These are phyloP conservation scores for Kokia cookei DNA, from an alignment of 441 rosid species.

Conservation along the genomic window DNA sequence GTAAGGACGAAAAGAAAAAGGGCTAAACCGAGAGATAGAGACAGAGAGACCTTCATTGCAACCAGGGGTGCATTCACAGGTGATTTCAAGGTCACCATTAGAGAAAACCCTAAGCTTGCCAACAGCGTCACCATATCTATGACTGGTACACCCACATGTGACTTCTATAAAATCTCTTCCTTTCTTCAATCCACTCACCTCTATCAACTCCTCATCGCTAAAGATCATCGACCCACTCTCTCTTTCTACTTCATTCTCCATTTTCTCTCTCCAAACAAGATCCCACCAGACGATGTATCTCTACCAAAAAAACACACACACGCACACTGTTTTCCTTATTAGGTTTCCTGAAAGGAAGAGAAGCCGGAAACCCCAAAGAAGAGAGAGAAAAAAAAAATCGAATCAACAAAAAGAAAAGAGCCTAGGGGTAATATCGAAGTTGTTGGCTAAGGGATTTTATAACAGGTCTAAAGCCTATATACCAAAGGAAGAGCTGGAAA, in stretches of 20 bases:
- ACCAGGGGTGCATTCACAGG: constrained; percentile 99
- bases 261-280: constrained; percentile 5
- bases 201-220: constrained; percentile 83
- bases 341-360: constrained; percentile 9
- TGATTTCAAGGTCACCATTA: constrained; percentile 88
- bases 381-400: not conserved
- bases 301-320: not conserved
- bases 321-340: not conserved
- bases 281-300: constrained; percentile 1
- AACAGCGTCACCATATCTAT: constrained; percentile 96
- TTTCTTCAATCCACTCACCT: constrained; percentile 72
- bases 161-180: constrained; percentile 80
- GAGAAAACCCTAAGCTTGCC: constrained; percentile 98
- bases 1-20: constrained; percentile 2
- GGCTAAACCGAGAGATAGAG: not conserved
- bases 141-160: constrained; percentile 98
- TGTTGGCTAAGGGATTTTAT: constrained; percentile 22
- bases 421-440: constrained; percentile 12
- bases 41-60: constrained; percentile 84
- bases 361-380: constrained; percentile 7
- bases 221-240: constrained; percentile 57
- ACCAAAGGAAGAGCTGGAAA: constrained; percentile 21
- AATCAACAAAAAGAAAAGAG: constrained; percentile 9
- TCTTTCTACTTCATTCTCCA: constrained; percentile 56
- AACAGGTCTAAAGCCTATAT: not conserved